Evolutionary conservation across 2,329 filamentous ascomycete genomes (phyloP).

Genomic region (Neocatenulostroma microsporum): DNA sequence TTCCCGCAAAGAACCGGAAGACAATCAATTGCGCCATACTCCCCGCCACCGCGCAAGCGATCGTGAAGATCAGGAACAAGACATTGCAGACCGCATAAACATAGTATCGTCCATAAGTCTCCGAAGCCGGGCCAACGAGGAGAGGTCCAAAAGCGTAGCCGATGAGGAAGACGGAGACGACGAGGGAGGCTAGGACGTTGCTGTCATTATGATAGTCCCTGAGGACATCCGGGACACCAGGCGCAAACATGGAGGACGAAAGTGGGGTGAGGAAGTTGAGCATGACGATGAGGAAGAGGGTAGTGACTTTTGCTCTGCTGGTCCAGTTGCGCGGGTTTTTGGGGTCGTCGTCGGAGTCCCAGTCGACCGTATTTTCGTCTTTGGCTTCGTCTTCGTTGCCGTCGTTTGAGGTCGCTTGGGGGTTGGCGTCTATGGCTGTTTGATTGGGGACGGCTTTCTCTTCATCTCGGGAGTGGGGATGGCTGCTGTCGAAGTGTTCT

Average conservation of each 20-base stretch:
- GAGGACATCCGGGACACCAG: slow-evolving; percentile 56
- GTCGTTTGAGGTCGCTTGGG: too few relatives aligned
- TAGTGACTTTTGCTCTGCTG: slow-evolving; percentile 27
- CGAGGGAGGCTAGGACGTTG: slow-evolving; percentile 50
- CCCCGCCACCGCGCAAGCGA: slow-evolving; percentile 1
- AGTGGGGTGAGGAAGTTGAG: slow-evolving; percentile 45
- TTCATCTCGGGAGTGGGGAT: too few relatives aligned
- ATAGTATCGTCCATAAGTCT: slow-evolving; percentile 25
- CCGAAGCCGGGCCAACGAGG: slow-evolving; percentile 31
- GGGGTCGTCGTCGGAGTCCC: slow-evolving; percentile 45
- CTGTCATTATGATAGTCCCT: slow-evolving; percentile 50
- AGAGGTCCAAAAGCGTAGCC: slow-evolving; percentile 28
- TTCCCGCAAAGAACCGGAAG: slow-evolving; percentile 33
- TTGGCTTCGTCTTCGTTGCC: too few relatives aligned
- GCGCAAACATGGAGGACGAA: slow-evolving; percentile 56
- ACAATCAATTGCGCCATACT: slow-evolving; percentile 21
- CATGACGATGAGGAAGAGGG: slow-evolving; percentile 40
- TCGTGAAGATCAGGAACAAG: slow-evolving; percentile 14
- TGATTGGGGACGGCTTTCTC: too few relatives aligned
- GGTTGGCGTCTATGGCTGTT: too few relatives aligned
- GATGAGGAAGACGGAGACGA: slow-evolving; percentile 58
- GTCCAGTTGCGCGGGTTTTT: slow-evolving; percentile 55
- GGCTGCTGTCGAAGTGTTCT: too few relatives aligned
- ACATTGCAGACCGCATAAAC: slow-evolving; percentile 19
- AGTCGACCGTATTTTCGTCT: slow-evolving; percentile 54